Base-by-base conservation (phyloP, 176 grass and related monocot species). In the Zizania latifolia region DNA sequence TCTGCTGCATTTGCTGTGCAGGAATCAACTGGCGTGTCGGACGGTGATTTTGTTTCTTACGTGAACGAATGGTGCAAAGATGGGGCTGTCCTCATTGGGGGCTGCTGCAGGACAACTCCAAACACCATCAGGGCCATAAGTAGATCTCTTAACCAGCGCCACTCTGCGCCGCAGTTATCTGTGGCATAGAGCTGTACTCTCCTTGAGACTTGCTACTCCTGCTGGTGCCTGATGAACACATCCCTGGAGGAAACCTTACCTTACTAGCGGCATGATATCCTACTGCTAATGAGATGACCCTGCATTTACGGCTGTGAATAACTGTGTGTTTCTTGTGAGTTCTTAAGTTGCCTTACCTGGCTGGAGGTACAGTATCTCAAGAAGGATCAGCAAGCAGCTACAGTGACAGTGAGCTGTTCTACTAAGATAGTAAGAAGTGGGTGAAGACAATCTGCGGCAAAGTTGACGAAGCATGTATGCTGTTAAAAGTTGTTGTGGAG, bases 51-150 rank as follows among this genome's bases (percentile, higher is more conserved):
- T 70, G 74, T 99, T 51, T 99, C 95, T 21, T 83, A 92, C 43
- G 95, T 94, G 58, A 74, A 38, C 2, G 72, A 82, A 65, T 99
- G 95, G 95, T 75, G 80, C 75, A 86, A 92, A 54, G 95, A 84
- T 27, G 95, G 95, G 9, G 95, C 89, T 29, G 29, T 50, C 5
- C 82, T 94, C 7, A 88, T 99, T 0, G 89, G 95, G 2, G 95
- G 95, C 46, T 99, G 95, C 48, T 99, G 95, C 86, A 92, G 95
- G 86, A 99, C 95, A 72, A 94, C 95, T 84, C 95, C 95, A 77
- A 92, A 87, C 36, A 99, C 95, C 33, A 90, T 99, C 66, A 88
- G 72, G 74, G 95, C 86, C 70, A 88, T 99, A 66, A 59, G 54
- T 10, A 94, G 72, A 81, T 79, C 75, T 35, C 92, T 99, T 61